Conservation (phyloP, 2,329 filamentous ascomycete genomes). For the Cordyceps militaris region DNA sequence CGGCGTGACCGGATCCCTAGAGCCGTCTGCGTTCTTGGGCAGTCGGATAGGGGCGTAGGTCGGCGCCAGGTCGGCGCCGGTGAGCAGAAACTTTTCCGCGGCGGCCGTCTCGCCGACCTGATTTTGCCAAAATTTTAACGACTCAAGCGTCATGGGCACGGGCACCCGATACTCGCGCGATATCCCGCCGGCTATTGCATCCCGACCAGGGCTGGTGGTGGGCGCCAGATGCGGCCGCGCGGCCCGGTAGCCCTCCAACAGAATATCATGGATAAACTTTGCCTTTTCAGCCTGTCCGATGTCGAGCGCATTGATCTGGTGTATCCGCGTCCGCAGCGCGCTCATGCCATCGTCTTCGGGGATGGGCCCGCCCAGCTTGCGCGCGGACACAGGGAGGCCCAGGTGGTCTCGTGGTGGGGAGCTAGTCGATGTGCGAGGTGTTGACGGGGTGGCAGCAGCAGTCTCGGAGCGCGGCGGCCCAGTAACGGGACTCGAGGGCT, state of each 20-base stretch:
- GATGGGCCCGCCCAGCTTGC: constrained; percentile 32
- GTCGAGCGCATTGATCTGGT: constrained; percentile 57
- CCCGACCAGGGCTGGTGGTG: constrained; percentile 31
- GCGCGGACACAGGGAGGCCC: constrained; percentile 25
- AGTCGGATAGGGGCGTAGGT: constrained; percentile 55
- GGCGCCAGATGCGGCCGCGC: constrained; percentile 20
- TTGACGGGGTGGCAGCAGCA: background rate
- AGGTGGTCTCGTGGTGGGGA: constrained; percentile 26
- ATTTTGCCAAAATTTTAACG: constrained; percentile 54
- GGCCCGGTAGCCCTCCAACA: constrained; percentile 60
- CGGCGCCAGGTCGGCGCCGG: constrained; percentile 56
- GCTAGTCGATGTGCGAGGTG: constrained; percentile 15
- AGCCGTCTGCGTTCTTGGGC: constrained; percentile 36
- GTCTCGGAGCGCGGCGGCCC: background rate
- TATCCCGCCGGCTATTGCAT: constrained; percentile 15
- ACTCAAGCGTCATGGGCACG: constrained; percentile 41
- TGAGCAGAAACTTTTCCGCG: constrained; percentile 42
- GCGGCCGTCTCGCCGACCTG: constrained; percentile 32
- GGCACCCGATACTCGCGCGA: constrained; percentile 15
- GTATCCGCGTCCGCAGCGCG: constrained; percentile 57
- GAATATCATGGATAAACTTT: constrained; percentile 59
- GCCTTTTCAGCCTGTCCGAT: constrained; percentile 60
- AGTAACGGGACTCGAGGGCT: background rate
- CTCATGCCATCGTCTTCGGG: constrained; percentile 78
- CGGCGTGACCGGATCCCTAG: constrained; percentile 27